Percentiles rank a stretch among this genome's conserved stretches.
phyloP scores from a whole-genome alignment of 2,329 filamentous ascomycete genomes.

The Grosmannia clavigera region DNA sequence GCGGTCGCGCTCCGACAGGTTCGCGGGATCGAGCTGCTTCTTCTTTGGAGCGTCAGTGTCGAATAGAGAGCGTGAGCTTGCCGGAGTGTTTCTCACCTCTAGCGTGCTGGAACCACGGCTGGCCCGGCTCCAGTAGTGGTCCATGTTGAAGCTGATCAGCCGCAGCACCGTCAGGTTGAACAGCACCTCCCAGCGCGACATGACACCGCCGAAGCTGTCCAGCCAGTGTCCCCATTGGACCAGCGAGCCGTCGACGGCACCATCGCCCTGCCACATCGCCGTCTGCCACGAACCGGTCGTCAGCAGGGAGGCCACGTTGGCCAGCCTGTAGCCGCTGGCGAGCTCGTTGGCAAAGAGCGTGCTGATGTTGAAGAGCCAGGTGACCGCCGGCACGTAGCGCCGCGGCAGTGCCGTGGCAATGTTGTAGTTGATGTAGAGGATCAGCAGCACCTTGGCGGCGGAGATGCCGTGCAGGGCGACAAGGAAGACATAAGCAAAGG shows the following conservation, averaged over 20 bases:
- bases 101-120: constrained; percentile 51
- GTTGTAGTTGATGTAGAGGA: constrained; percentile 71
- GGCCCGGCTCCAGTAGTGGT: constrained; percentile 85
- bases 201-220: constrained; percentile 71
- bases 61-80: not conserved
- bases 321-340: constrained; percentile 61
- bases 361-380: constrained; percentile 82
- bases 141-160: constrained; percentile 91
- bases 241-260: constrained; percentile 22
- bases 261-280: not conserved
- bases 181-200: constrained; percentile 86
- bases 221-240: constrained; percentile 57
- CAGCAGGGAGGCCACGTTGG: constrained; percentile 44
- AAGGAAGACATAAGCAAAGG: constrained; percentile 71
- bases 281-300: constrained; percentile 7
- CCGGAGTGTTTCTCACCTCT: constrained; percentile 49
- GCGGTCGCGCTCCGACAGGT: constrained; percentile 80
- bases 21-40: constrained; percentile 83
- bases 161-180: constrained; percentile 94
- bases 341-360: constrained; percentile 87
- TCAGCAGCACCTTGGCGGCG: constrained; percentile 65
- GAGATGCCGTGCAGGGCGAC: constrained; percentile 75
- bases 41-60: constrained; percentile 49
- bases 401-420: constrained; percentile 63
- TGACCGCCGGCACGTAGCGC: constrained; percentile 57